Percentiles rank a stretch among this genome's conserved stretches.
Evolutionary conservation across 345 rosid genomes (phyloP).

Genomic region (Eucalyptus lansdowneana): DNA sequence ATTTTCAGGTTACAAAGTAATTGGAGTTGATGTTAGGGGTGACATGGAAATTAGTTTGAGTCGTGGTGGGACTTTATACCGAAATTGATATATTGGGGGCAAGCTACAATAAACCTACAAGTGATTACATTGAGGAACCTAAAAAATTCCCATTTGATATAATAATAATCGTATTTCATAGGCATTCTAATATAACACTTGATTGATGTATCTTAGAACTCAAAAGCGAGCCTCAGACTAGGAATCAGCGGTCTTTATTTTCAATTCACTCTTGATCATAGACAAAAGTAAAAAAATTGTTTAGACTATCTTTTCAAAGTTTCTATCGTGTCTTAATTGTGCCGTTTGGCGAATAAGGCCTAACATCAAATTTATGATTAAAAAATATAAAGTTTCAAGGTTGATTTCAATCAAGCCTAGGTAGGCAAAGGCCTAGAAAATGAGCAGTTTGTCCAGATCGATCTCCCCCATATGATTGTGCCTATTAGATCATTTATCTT

Average conservation of each 20-base stretch:
- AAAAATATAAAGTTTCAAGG: background rate
- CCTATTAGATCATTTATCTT: too few species aligned
- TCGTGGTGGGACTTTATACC: background rate
- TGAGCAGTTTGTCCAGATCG: background rate
- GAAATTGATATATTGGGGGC: background rate
- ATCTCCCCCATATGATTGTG: background rate
- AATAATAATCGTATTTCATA: background rate
- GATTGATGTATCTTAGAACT: background rate
- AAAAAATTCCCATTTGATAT: background rate
- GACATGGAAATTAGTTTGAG: background rate
- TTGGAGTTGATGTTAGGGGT: background rate
- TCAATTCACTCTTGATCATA: background rate
- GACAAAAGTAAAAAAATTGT: background rate
- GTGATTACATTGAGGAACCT: background rate
- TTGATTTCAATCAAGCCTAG: background rate
- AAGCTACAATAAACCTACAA: background rate
- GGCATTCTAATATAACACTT: background rate
- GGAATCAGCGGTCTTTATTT: background rate
- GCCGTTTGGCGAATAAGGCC: too few species aligned
- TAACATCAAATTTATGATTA: background rate
- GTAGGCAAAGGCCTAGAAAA: background rate
- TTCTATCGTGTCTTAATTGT: background rate
- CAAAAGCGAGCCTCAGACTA: background rate
- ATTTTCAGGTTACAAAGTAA: background rate
- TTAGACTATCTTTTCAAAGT: background rate